A percentile compares a stretch with the other conserved stretches of the same genome.
These are phyloP conservation scores for Dissophora ornata DNA, from an alignment of 192 early-diverging fungal genomes.

Conservation along the genomic window DNA sequence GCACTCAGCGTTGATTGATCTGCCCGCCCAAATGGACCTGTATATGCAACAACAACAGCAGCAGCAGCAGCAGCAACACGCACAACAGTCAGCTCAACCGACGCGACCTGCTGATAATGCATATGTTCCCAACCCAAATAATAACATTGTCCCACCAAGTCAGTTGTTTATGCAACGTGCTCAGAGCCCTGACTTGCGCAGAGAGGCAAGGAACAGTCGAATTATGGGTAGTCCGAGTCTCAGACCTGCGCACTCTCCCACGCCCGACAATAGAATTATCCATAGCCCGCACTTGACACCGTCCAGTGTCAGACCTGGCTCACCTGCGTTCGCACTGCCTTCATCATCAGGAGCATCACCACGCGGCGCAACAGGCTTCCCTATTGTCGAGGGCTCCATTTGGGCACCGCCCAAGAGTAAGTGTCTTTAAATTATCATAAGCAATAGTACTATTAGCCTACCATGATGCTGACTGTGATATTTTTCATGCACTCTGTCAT, in stretches of 20 bases:
- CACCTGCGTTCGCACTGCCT: conserved; percentile 16
- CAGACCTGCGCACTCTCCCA: conserved; percentile 10
- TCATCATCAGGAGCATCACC: not conserved
- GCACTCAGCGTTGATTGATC: conserved; percentile 1
- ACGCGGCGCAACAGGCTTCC: not conserved
- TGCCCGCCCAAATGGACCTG: not conserved
- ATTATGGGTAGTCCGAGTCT: conserved; percentile 46
- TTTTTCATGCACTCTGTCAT: not conserved
- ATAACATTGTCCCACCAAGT: conserved; percentile 38
- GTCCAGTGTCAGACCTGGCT: conserved; percentile 8
- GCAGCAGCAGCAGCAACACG: conserved; percentile 12
- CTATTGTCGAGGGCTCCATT: conserved; percentile 10
- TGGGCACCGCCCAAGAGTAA: conserved; percentile 28
- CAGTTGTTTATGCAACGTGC: conserved; percentile 34
- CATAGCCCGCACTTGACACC: conserved; percentile 21
- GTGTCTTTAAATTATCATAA: not conserved
- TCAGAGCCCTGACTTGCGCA: conserved; percentile 23
- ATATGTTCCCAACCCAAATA: conserved; percentile 44
- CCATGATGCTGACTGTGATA: too few species aligned
- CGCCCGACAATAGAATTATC: conserved; percentile 8
- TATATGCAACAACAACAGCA: conserved; percentile 16
- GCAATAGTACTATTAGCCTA: too few species aligned
- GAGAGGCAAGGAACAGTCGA: conserved; percentile 18
- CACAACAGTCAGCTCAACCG: not conserved
- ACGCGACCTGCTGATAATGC: conserved; percentile 6